Evolutionary conservation across 2,329 filamentous ascomycete species (phyloP).

Genomic region (Venturia pyrina): DNA sequence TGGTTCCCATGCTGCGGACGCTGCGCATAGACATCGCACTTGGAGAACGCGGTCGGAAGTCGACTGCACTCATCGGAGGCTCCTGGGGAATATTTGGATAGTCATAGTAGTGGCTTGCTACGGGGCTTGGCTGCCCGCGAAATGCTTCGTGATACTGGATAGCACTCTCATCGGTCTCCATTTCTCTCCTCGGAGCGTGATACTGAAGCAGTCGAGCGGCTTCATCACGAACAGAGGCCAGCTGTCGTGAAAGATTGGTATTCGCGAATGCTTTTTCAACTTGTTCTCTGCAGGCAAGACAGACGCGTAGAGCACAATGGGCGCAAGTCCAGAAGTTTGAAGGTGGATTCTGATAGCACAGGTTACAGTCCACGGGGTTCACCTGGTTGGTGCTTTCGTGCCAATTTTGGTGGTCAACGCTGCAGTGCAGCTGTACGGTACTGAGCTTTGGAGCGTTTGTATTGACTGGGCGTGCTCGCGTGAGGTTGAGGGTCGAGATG

Average conservation of each 20-base stretch:
- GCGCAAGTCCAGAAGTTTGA: slow-evolving; percentile 25
- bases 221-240: not conserved
- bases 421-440: slow-evolving; percentile 22
- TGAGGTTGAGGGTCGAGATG: slow-evolving; percentile 17
- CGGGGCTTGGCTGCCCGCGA: not conserved
- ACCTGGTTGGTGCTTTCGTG: slow-evolving; percentile 23
- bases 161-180: not conserved
- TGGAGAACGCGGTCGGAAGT: not conserved
- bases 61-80: not conserved
- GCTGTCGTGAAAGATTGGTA: not conserved
- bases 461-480: slow-evolving; percentile 12
- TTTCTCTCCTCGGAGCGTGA: not conserved
- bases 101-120: not conserved
- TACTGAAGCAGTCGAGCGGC: not conserved
- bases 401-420: slow-evolving; percentile 21
- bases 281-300: slow-evolving; percentile 18
- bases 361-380: slow-evolving; percentile 27
- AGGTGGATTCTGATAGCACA: slow-evolving; percentile 21
- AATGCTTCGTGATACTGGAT: not conserved
- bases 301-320: slow-evolving; percentile 28
- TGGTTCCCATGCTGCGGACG: slow-evolving; percentile 6
- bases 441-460: slow-evolving; percentile 22
- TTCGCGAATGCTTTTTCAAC: not conserved
- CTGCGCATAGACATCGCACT: slow-evolving; percentile 1
- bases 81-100: not conserved